Evolutionary conservation across 1,139 yeast genomes (phyloP).

Genomic region (Scheffersomyces quercinus): DNA sequence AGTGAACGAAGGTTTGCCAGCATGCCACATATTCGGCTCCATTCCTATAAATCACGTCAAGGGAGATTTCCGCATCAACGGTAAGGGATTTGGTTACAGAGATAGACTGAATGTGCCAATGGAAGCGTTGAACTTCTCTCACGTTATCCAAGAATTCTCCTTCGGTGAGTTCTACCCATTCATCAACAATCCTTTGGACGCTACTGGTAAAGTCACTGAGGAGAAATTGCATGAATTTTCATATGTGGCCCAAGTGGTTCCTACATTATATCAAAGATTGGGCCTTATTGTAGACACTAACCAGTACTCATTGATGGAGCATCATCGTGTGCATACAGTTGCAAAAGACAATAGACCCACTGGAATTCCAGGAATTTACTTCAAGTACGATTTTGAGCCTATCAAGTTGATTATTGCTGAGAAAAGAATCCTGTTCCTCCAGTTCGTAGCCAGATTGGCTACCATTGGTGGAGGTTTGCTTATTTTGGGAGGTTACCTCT

Average conservation of each 20-base stretch:
- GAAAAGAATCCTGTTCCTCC: conserved; percentile 70
- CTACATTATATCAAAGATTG: conserved; percentile 71
- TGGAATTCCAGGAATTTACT: conserved; percentile 74
- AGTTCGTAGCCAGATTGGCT: conserved; percentile 74
- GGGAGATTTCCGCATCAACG: conserved; percentile 86
- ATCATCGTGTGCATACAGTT: conserved; percentile 26
- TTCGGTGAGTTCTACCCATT: conserved; percentile 90
- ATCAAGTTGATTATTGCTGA: conserved; percentile 70
- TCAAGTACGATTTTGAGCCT: conserved; percentile 88
- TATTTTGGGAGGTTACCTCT: conserved; percentile 52
- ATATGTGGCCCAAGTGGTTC: conserved; percentile 79
- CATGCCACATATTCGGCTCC: conserved; percentile 87
- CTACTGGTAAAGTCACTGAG: conserved; percentile 57
- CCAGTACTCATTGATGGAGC: conserved; percentile 80
- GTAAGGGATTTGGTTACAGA: conserved; percentile 64
- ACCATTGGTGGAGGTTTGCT: conserved; percentile 78
- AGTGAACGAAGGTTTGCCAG: conserved; percentile 58
- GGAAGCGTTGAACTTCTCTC: conserved; percentile 73
- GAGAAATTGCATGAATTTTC: conserved; percentile 50
- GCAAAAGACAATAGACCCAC: conserved; percentile 25
- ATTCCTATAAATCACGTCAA: conserved; percentile 83
- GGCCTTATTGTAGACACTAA: conserved; percentile 78
- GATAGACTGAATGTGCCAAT: conserved; percentile 45
- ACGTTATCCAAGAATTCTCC: conserved; percentile 81
- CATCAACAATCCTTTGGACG: conserved; percentile 82